These are phyloP conservation scores for Colletotrichum aenigma DNA, from an alignment of 2,329 filamentous ascomycete species.

Conservation along the genomic window DNA sequence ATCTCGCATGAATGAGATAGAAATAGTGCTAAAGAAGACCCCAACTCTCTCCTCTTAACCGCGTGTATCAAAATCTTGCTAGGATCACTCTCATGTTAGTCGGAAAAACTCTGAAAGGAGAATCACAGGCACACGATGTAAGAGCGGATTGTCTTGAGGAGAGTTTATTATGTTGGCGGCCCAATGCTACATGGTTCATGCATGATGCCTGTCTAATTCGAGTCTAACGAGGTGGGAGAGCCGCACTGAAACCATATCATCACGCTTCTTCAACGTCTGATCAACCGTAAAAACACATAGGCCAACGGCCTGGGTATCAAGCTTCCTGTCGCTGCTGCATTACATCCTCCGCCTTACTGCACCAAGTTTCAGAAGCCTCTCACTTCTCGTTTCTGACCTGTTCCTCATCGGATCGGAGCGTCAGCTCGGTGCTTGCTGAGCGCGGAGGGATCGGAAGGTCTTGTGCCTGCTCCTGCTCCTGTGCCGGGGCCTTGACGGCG, in stretches of 20 bases:
- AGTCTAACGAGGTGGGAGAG: not conserved
- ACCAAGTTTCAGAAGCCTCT: too few relatives aligned
- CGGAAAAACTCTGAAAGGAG: too few relatives aligned
- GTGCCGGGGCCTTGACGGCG: not conserved
- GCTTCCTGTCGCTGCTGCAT: not conserved
- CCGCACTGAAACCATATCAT: not conserved
- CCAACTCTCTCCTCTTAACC: not conserved
- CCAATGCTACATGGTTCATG: not conserved
- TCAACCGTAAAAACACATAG: not conserved
- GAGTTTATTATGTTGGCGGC: not conserved
- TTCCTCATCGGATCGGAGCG: not conserved
- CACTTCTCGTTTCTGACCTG: conserved; percentile 1
- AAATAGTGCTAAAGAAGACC: not conserved
- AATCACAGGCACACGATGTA: not conserved
- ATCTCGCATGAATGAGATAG: not conserved
- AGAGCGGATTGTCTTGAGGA: not conserved
- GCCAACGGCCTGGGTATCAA: not conserved
- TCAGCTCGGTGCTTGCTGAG: not conserved
- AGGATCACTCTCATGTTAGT: not conserved
- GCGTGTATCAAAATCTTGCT: not conserved
- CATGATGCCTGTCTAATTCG: not conserved
- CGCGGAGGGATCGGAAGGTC: not conserved
- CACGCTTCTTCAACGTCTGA: not conserved
- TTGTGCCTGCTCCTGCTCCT: not conserved
- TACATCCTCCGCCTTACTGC: not conserved